phyloP scores from a whole-genome alignment of 75 land plant genomes.

The Ceratopteris richardii region DNA sequence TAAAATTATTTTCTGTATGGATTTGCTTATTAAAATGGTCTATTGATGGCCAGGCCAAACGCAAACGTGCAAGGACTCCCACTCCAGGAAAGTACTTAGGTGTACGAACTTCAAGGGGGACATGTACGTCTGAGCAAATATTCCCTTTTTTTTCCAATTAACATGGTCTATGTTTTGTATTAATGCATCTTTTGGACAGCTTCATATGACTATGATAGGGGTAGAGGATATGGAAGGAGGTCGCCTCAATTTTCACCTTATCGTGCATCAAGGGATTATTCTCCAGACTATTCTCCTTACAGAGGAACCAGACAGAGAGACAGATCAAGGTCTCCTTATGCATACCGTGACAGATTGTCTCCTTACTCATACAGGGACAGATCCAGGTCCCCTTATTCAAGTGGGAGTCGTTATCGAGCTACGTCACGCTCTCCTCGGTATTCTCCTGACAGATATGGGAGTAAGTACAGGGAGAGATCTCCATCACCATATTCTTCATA shows the following conservation, averaged over 20 bases:
- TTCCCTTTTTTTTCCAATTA: background rate
- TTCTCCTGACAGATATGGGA: conserved; percentile 36
- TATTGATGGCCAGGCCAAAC: conserved; percentile 44
- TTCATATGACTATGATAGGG: background rate
- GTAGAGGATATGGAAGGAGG: conserved; percentile 15
- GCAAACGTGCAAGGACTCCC: conserved; percentile 85
- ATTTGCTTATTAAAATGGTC: too few relatives aligned
- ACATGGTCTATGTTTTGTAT: too few relatives aligned
- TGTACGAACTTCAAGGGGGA: conserved; percentile 37
- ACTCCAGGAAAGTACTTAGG: conserved; percentile 81
- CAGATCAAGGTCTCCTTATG: too few relatives aligned
- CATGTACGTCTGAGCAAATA: background rate
- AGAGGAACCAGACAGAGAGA: conserved; percentile 11
- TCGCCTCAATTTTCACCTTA: conserved; percentile 68
- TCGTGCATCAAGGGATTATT: conserved; percentile 49
- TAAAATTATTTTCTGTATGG: too few relatives aligned
- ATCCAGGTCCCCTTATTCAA: too few relatives aligned
- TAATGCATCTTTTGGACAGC: background rate
- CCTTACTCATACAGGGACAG: too few relatives aligned
- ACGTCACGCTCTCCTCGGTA: too few relatives aligned
- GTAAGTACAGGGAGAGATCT: background rate
- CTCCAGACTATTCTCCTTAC: conserved; percentile 50
- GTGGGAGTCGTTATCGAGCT: too few relatives aligned
- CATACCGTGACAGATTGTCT: too few relatives aligned
- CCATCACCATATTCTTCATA: background rate